Conservation (phyloP, 306 rosid species). For the Benincasa hispida region DNA sequence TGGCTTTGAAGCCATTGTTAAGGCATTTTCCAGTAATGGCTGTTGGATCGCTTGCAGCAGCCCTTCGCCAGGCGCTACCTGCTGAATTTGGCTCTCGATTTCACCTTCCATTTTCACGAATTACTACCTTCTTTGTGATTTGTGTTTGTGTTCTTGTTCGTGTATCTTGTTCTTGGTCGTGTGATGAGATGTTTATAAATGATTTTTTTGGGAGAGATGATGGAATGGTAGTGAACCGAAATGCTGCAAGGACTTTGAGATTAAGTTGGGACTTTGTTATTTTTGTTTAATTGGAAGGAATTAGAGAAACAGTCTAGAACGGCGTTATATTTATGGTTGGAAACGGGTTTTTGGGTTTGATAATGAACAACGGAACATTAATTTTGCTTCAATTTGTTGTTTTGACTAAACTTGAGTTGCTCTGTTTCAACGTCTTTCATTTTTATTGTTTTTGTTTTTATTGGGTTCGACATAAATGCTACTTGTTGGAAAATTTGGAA, state of each 20-base stretch:
- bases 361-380: not conserved
- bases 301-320: not conserved
- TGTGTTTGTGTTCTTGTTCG: not conserved
- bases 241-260: not conserved
- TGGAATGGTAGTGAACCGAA: not conserved
- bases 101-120: not conserved
- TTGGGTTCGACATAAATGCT: not conserved
- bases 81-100: not conserved
- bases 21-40: slow-evolving; percentile 23
- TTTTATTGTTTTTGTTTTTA: not conserved
- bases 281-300: not conserved
- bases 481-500: not conserved
- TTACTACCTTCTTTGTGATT: not conserved
- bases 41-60: slow-evolving; percentile 8
- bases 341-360: not conserved
- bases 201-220: not conserved
- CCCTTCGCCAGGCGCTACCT: not conserved
- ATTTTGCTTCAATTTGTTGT: not conserved
- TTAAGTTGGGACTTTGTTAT: not conserved
- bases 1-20: slow-evolving; percentile 2
- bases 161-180: not conserved
- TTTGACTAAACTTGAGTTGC: not conserved
- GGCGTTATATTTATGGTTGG: not conserved
- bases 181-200: not conserved
- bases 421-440: not conserved